These are phyloP conservation scores for Tetradesmus lagerheimii DNA, from an alignment of 139 green algal species.

Conservation along the genomic window DNA sequence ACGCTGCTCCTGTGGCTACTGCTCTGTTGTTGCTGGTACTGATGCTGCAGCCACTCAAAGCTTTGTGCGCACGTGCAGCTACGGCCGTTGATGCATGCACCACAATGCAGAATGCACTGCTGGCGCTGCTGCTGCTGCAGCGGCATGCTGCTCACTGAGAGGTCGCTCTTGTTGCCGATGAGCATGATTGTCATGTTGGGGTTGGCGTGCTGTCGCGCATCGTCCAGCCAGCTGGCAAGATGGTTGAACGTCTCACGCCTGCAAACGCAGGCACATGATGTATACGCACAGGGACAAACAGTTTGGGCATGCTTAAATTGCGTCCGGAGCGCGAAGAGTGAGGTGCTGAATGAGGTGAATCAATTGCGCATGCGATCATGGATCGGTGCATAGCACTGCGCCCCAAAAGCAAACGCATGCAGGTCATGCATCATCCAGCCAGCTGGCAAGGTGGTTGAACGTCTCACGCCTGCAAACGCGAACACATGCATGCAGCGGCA, in stretches of 20 bases:
- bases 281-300: background rate
- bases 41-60: too few relatives aligned
- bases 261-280: too few relatives aligned
- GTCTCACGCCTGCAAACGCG: constrained; percentile 94
- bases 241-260: constrained; percentile 99
- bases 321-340: too few relatives aligned
- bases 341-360: too few relatives aligned
- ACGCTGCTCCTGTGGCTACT: too few relatives aligned
- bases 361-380: too few relatives aligned
- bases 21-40: too few relatives aligned
- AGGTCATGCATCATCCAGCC: constrained; percentile 98
- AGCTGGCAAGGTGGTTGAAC: constrained; percentile 97
- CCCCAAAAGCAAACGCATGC: too few relatives aligned
- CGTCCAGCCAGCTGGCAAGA: constrained; percentile 97
- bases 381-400: too few relatives aligned
- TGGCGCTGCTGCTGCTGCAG: constrained; percentile 7
- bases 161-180: constrained; percentile 99
- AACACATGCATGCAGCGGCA: too few relatives aligned
- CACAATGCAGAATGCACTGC: background rate
- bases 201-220: constrained; percentile 99
- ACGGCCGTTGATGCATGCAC: background rate
- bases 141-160: constrained; percentile 71
- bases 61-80: constrained; percentile 17
- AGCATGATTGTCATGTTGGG: constrained; percentile 99
- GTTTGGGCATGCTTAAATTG: too few relatives aligned